phyloP scores from a whole-genome alignment of 1,284 basidiomycete genomes.

The Uromyces viciae-fabae region DNA sequence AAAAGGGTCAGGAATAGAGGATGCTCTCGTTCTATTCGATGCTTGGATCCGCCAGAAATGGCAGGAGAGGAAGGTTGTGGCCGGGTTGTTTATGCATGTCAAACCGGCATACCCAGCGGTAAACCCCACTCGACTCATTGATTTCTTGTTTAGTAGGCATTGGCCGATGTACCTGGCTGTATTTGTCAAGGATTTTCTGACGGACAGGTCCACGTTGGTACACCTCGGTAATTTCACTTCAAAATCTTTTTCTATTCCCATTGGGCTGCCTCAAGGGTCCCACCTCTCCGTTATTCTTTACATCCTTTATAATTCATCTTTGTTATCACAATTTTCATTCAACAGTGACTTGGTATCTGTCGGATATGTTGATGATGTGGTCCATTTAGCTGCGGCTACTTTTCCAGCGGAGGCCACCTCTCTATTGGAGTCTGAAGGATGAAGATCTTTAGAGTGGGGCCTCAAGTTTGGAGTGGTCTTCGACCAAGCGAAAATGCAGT shows the following conservation, averaged over 20 bases:
- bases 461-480: not conserved
- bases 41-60: not conserved
- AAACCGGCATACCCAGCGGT: slow-evolving; percentile 13
- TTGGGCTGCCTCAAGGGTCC: slow-evolving; percentile 16
- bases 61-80: too few relatives aligned
- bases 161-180: too few relatives aligned
- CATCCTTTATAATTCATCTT: slow-evolving; percentile 10
- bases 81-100: not conserved
- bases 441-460: not conserved
- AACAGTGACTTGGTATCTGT: not conserved
- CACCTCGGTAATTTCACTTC: too few relatives aligned
- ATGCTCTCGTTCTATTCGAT: not conserved
- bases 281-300: slow-evolving; percentile 7
- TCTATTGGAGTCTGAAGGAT: not conserved
- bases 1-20: not conserved
- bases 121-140: not conserved
- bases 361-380: slow-evolving; percentile 4
- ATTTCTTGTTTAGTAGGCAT: too few relatives aligned
- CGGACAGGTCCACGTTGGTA: too few relatives aligned
- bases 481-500: too few relatives aligned
- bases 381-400: not conserved
- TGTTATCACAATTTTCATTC: not conserved
- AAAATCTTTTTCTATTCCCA: too few relatives aligned
- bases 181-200: too few relatives aligned
- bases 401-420: too few relatives aligned